Evolutionary conservation across 306 rosid species (phyloP).

Genomic region (Fragaria ananassa): DNA sequence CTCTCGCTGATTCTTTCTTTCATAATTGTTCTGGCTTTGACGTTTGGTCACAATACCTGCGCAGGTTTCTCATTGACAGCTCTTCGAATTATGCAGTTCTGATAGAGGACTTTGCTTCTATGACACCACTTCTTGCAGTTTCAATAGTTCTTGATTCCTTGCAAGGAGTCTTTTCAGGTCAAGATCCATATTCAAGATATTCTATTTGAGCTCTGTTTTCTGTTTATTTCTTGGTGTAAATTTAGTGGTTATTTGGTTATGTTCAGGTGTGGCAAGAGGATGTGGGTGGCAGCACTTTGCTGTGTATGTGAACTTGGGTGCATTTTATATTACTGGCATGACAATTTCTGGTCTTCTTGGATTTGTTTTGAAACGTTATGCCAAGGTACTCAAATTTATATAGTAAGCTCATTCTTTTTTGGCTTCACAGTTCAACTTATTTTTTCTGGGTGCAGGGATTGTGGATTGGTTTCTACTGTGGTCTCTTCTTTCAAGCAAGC

Average conservation of each 20-base stretch:
- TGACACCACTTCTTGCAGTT: conserved; percentile 60
- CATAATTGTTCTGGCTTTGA: conserved; percentile 41
- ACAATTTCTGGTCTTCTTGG: conserved; percentile 55
- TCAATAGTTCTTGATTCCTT: conserved; percentile 60
- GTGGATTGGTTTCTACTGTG: conserved; percentile 72
- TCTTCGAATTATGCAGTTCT: conserved; percentile 20
- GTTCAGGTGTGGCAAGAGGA: conserved; percentile 78
- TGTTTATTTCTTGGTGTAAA: not conserved
- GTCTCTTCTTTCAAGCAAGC: conserved; percentile 48
- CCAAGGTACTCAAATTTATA: conserved; percentile 39
- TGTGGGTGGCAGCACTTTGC: conserved; percentile 80
- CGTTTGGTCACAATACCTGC: conserved; percentile 59
- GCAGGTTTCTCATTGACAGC: conserved; percentile 44
- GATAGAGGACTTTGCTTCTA: conserved; percentile 54
- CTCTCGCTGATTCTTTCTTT: conserved; percentile 61
- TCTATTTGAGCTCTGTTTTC: not conserved
- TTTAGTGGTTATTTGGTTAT: conserved; percentile 3
- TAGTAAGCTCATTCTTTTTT: not conserved
- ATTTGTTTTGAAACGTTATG: conserved; percentile 45
- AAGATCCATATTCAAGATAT: not conserved
- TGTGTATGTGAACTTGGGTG: conserved; percentile 54
- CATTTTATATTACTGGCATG: conserved; percentile 60
- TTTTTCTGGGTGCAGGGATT: conserved; percentile 46
- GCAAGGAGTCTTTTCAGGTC: conserved; percentile 88
- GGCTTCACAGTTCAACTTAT: not conserved